Evolutionary conservation across 306 rosid species (phyloP).

Genomic region (Begonia masoniana): DNA sequence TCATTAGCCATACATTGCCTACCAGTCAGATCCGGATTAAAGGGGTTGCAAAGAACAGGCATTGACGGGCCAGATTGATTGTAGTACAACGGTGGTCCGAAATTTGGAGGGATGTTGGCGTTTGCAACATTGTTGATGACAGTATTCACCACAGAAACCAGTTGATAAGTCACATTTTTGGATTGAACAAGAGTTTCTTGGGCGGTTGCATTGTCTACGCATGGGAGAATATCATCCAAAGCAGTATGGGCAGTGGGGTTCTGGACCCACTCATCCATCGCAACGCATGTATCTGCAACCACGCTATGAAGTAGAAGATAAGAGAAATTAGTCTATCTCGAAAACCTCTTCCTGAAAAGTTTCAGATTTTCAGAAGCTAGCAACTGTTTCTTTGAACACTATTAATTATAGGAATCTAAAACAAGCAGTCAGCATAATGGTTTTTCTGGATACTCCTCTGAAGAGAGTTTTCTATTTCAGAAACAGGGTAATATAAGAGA

Average conservation of each 20-base stretch:
- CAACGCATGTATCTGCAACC: conserved; percentile 36
- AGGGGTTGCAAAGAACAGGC: conserved; percentile 41
- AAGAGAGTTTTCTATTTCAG: too few species aligned
- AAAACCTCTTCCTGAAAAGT: too few species aligned
- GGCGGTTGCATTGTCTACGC: conserved; percentile 49
- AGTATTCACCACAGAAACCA: conserved; percentile 21
- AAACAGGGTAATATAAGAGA: too few species aligned
- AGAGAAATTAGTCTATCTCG: too few species aligned
- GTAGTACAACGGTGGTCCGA: conserved; percentile 10
- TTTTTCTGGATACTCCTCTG: too few species aligned
- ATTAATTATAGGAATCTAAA: too few species aligned
- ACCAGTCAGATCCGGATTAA: conserved; percentile 14
- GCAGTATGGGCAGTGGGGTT: conserved; percentile 43
- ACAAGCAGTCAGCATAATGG: too few species aligned
- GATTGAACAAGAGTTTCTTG: conserved; percentile 25
- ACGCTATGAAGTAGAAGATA: conserved; percentile 11
- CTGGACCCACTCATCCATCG: conserved; percentile 44
- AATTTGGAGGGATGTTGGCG: conserved; percentile 4
- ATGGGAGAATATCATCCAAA: conserved; percentile 69
- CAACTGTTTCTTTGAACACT: not conserved
- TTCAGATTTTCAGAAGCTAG: too few species aligned
- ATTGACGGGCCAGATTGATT: conserved; percentile 38
- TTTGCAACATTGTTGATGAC: conserved; percentile 18
- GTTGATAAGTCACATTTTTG: conserved; percentile 25
- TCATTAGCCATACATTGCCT: conserved; percentile 20